Percentiles rank a stretch among this genome's conserved stretches.
phyloP scores from a whole-genome alignment of 1,139 yeast genomes.

The Yamadazyma trypodendri region DNA sequence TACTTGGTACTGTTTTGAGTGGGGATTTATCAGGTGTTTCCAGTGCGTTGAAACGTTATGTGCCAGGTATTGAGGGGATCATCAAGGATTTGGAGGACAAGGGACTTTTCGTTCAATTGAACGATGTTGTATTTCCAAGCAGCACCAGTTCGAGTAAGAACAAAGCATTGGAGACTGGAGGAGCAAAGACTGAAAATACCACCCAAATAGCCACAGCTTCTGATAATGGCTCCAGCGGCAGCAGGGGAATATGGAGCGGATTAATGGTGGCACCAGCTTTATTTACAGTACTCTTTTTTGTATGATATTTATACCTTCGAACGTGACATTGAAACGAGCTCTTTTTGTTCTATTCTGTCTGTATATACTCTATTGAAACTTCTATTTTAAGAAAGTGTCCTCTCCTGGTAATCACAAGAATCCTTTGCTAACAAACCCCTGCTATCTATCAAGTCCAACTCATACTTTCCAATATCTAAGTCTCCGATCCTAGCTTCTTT shows the following conservation, averaged over 20 bases:
- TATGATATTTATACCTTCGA: slow-evolving; percentile 1
- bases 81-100: slow-evolving; percentile 34
- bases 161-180: slow-evolving; percentile 6
- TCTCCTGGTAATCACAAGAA: slow-evolving; percentile 19
- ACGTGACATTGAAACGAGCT: not conserved
- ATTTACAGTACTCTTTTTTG: slow-evolving; percentile 9
- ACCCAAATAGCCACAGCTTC: slow-evolving; percentile 6
- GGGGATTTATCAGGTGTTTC: slow-evolving; percentile 15
- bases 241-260: slow-evolving; percentile 6
- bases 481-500: slow-evolving; percentile 33
- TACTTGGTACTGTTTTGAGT: slow-evolving; percentile 25
- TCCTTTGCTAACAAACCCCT: slow-evolving; percentile 27
- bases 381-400: not conserved
- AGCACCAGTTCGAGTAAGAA: slow-evolving; percentile 5
- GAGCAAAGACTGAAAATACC: not conserved
- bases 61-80: slow-evolving; percentile 30
- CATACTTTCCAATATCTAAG: slow-evolving; percentile 41
- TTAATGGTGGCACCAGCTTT: slow-evolving; percentile 13
- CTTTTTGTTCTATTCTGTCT: slow-evolving; percentile 7
- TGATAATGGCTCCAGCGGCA: slow-evolving; percentile 4
- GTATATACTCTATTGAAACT: slow-evolving; percentile 2
- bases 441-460: slow-evolving; percentile 39
- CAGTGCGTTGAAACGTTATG: slow-evolving; percentile 24
- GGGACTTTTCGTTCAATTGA: slow-evolving; percentile 42
- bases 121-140: slow-evolving; percentile 35